Conservation (phyloP, 805 yeast genomes). For the Starmerella asiatica region DNA sequence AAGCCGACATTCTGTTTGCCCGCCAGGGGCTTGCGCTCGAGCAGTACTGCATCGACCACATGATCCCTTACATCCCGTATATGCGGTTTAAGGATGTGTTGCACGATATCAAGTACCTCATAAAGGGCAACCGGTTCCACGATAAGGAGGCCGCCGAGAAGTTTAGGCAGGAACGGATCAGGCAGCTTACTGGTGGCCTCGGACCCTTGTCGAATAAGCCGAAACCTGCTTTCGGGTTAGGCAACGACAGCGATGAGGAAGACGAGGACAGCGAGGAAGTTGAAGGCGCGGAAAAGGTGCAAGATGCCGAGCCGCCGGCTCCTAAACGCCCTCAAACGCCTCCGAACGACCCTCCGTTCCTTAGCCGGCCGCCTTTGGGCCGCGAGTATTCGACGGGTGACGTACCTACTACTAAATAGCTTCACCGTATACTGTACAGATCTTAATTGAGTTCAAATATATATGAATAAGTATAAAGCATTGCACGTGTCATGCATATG, state of each 20-base stretch:
- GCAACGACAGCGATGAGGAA: slow-evolving; percentile 11
- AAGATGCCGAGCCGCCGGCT: not conserved
- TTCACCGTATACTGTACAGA: no score
- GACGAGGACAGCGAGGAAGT: slow-evolving; percentile 14
- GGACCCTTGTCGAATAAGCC: slow-evolving; percentile 15
- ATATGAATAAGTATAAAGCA: no score
- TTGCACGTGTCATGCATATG: no score
- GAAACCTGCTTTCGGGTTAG: slow-evolving; percentile 15
- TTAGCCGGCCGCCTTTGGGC: slow-evolving; percentile 13
- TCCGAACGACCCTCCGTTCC: slow-evolving; percentile 13
- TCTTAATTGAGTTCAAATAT: no score
- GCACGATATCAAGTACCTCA: slow-evolving; percentile 25
- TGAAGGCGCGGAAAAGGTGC: not conserved
- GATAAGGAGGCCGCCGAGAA: slow-evolving; percentile 20
- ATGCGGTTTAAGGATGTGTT: slow-evolving; percentile 32
- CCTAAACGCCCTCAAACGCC: slow-evolving; percentile 15
- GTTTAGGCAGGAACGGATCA: slow-evolving; percentile 14
- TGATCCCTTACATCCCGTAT: slow-evolving; percentile 32
- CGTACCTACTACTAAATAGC: slow-evolving; percentile 2
- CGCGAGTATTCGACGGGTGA: slow-evolving; percentile 17
- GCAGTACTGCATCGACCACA: slow-evolving; percentile 31
- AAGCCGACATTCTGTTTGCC: slow-evolving; percentile 34
- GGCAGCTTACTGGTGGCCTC: slow-evolving; percentile 21
- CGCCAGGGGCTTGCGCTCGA: slow-evolving; percentile 32
- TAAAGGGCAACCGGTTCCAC: slow-evolving; percentile 23